Percentiles rank a stretch among this genome's conserved stretches.
Conservation (phyloP, 257 asterid genomes). For the Solanum ahanhuiri region DNA sequence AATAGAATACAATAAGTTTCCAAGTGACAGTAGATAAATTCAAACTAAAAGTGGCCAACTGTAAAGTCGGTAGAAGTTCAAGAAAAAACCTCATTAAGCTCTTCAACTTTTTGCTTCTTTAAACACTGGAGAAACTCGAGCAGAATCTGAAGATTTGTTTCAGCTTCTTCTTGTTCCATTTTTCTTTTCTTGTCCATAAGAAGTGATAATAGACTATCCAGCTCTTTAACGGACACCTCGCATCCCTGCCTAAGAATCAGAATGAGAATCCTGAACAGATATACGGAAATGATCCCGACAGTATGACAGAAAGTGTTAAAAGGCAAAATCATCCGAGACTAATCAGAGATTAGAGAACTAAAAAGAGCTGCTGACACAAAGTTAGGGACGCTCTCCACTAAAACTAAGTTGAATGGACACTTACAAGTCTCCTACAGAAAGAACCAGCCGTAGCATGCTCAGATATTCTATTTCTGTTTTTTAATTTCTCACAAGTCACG, state of each 20-base stretch:
- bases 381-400: background rate
- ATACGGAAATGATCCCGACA: background rate
- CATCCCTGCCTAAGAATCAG: slow-evolving; percentile 78
- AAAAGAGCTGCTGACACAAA: background rate
- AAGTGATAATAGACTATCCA: slow-evolving; percentile 59
- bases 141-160: slow-evolving; percentile 67
- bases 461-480: background rate
- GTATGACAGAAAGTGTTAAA: background rate
- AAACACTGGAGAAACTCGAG: slow-evolving; percentile 63
- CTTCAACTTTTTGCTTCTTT: slow-evolving; percentile 71
- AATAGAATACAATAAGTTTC: background rate
- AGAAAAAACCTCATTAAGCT: slow-evolving; percentile 65
- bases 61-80: slow-evolving; percentile 3
- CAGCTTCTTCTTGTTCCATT: slow-evolving; percentile 95
- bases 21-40: background rate
- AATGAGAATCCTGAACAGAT: slow-evolving; percentile 17
- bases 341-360: background rate
- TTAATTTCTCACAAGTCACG: background rate
- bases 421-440: background rate
- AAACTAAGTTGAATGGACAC: background rate
- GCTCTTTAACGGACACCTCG: slow-evolving; percentile 69
- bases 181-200: slow-evolving; percentile 76
- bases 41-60: background rate
- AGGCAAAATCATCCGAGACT: background rate
- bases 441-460: background rate